These are phyloP conservation scores for Taiozyma sp. DNA, from an alignment of 1,139 yeast species.

Conservation along the genomic window DNA sequence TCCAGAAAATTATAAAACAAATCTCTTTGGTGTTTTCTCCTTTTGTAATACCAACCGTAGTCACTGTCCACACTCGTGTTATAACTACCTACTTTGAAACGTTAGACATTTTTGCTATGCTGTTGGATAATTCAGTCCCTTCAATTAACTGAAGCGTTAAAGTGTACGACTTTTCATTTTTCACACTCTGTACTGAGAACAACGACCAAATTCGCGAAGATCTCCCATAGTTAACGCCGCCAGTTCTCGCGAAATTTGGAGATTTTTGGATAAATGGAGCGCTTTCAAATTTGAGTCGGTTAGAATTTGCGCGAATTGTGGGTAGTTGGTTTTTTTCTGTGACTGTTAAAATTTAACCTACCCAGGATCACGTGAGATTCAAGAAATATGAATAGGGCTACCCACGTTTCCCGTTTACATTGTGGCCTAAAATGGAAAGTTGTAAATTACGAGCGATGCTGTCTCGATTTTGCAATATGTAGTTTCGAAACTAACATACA, in stretches of 20 bases:
- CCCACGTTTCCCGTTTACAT: too few relatives aligned
- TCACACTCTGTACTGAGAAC: background rate
- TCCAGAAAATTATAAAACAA: background rate
- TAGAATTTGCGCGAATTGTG: background rate
- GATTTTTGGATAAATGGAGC: background rate
- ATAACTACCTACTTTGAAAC: constrained; percentile 21
- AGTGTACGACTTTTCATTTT: background rate
- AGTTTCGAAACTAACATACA: too few relatives aligned
- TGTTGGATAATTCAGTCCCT: background rate
- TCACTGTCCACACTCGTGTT: background rate
- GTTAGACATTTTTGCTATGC: constrained; percentile 21
- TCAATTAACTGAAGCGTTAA: background rate
- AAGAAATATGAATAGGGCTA: too few relatives aligned
- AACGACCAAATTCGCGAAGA: background rate
- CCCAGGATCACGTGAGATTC: too few relatives aligned
- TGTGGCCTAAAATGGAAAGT: too few relatives aligned
- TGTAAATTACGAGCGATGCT: too few relatives aligned
- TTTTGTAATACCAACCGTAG: background rate
- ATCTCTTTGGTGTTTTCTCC: background rate
- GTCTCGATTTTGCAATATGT: too few relatives aligned
- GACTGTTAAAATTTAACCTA: too few relatives aligned
- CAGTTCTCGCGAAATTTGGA: background rate
- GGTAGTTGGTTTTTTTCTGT: too few relatives aligned
- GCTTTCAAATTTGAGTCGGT: background rate
- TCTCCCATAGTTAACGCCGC: background rate